These are phyloP conservation scores for Thermochaetoides thermophila DNA, from an alignment of 495 filamentous ascomycete species.

Conservation along the genomic window DNA sequence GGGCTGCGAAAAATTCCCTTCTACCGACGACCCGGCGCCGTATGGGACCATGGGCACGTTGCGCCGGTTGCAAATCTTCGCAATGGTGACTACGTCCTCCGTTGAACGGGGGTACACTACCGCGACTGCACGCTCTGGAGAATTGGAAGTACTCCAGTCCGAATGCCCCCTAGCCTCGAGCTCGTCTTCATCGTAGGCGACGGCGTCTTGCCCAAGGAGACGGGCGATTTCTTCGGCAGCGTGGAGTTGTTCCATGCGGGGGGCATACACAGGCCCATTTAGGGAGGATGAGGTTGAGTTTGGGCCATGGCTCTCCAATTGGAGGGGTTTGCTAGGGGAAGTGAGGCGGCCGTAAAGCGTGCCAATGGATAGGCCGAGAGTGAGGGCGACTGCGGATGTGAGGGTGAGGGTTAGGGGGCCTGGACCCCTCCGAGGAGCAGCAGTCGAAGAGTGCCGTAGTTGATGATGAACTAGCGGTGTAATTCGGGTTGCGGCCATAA, in stretches of 20 bases:
- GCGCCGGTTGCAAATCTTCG: slow-evolving; percentile 60
- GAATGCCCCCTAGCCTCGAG: slow-evolving; percentile 67
- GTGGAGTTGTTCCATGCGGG: slow-evolving; percentile 21
- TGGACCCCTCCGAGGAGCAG: no score
- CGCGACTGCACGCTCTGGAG: slow-evolving; percentile 52
- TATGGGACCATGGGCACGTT: slow-evolving; percentile 74
- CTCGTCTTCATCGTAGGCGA: slow-evolving; percentile 63
- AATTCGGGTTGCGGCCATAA: no score
- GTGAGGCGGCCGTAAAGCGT: no score
- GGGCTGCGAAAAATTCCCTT: slow-evolving; percentile 74
- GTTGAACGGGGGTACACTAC: slow-evolving; percentile 60
- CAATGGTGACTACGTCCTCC: slow-evolving; percentile 63
- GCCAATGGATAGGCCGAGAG: no score
- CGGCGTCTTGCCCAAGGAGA: slow-evolving; percentile 44
- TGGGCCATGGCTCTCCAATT: no score
- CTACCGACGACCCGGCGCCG: slow-evolving; percentile 71
- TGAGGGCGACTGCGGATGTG: no score
- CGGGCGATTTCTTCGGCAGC: slow-evolving; percentile 45
- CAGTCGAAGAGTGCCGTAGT: no score
- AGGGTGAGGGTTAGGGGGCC: no score
- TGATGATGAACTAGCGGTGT: no score
- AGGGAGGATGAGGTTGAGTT: neutral
- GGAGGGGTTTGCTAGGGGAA: no score
- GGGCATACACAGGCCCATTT: no score
- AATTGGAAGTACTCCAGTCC: slow-evolving; percentile 76